phyloP scores from a whole-genome alignment of 306 rosid species.

The Abrus pulchellus region DNA sequence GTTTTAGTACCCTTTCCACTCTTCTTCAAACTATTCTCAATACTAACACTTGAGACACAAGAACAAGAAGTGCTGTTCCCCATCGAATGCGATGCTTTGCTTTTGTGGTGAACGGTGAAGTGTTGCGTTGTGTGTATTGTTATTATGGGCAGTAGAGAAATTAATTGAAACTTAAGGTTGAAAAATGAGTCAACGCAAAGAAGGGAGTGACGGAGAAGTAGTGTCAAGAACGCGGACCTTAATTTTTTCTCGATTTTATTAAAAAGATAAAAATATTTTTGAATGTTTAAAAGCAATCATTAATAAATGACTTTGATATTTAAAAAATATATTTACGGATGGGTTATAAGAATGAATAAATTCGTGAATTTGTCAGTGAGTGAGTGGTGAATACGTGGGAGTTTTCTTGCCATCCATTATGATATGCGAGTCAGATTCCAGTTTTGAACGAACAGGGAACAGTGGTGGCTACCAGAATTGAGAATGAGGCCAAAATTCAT shows the following conservation, averaged over 20 bases:
- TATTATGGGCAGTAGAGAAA: too few relatives aligned
- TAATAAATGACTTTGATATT: too few relatives aligned
- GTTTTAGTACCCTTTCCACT: slow-evolving; percentile 1
- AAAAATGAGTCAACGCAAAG: too few relatives aligned
- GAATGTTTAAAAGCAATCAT: too few relatives aligned
- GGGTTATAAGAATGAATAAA: too few relatives aligned
- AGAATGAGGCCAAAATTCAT: not conserved
- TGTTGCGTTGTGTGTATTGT: too few relatives aligned
- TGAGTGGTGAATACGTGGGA: not conserved
- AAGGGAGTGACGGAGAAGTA: not conserved
- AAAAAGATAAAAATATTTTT: too few relatives aligned
- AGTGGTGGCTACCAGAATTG: not conserved
- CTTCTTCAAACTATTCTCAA: not conserved
- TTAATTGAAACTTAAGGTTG: too few relatives aligned
- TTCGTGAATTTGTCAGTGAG: not conserved
- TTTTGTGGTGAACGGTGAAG: too few relatives aligned
- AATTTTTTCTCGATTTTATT: too few relatives aligned
- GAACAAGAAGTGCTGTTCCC: slow-evolving; percentile 40
- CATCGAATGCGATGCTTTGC: slow-evolving; percentile 4
- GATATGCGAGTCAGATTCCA: not conserved
- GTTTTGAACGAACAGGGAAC: not conserved
- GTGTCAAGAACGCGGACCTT: slow-evolving; percentile 59
- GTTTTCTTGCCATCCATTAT: not conserved
- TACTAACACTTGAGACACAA: not conserved
- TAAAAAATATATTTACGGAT: too few relatives aligned